Evolutionary conservation across 163 green algal genomes (phyloP).

Genomic region (Volvox carteri): DNA sequence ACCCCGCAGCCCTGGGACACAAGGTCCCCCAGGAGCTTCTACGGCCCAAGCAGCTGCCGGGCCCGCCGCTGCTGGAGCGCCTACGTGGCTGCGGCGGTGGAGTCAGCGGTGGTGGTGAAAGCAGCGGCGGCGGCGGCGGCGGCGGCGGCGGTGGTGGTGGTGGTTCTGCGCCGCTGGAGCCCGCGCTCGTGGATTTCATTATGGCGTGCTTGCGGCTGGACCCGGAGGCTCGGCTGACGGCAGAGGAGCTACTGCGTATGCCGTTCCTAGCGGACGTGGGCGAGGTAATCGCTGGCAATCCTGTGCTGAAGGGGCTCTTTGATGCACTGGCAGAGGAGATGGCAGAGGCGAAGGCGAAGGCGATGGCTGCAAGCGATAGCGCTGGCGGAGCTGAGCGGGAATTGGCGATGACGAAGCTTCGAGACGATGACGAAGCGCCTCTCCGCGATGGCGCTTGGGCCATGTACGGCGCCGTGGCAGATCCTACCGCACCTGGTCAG

Average conservation of each 20-base stretch:
- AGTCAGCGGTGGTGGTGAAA: neutral
- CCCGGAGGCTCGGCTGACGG: neutral
- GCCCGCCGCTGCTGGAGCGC: conserved; percentile 3
- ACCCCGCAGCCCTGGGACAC: neutral
- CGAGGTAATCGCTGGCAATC: neutral
- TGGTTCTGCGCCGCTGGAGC: neutral
- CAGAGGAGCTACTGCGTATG: conserved; percentile 35
- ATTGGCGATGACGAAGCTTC: too few species aligned
- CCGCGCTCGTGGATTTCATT: neutral
- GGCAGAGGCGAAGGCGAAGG: neutral
- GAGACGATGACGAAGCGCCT: neutral
- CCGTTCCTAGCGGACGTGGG: conserved; percentile 24
- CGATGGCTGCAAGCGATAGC: neutral
- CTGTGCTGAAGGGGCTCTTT: conserved; percentile 1
- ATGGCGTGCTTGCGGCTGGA: conserved; percentile 48
- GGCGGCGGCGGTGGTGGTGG: neutral
- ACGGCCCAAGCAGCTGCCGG: neutral
- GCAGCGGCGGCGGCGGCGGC: neutral
- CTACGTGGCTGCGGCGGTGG: neutral
- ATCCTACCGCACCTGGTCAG: neutral
- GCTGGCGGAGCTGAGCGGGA: neutral
- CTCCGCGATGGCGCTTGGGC: neutral
- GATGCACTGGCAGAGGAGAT: neutral
- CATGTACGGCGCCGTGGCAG: neutral
- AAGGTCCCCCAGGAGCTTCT: neutral